Conservation (phyloP, 1,139 yeast species). For the Fermentozyma sake region DNA sequence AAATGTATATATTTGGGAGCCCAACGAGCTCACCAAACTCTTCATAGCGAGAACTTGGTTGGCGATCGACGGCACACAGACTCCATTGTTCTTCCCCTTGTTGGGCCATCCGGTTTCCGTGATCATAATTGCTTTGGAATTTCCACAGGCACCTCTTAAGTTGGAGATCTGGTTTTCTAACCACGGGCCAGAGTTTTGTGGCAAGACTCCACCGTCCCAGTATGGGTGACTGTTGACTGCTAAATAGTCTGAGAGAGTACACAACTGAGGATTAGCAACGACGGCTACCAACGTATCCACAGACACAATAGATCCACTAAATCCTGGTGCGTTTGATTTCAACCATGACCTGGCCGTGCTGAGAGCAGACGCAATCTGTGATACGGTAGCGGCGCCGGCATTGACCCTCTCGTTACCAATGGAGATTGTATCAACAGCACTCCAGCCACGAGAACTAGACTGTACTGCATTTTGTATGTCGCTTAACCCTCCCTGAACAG, state of each 20-base stretch:
- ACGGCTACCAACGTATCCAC: constrained; percentile 80
- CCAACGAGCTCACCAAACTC: constrained; percentile 52
- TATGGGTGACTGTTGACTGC: constrained; percentile 81
- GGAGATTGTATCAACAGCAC: constrained; percentile 66
- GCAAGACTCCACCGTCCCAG: constrained; percentile 68
- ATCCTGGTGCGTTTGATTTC: constrained; percentile 47
- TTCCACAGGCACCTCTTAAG: constrained; percentile 64
- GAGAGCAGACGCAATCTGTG: constrained; percentile 53
- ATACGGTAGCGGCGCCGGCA: constrained; percentile 56
- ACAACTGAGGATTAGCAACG: constrained; percentile 64
- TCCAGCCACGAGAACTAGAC: constrained; percentile 60
- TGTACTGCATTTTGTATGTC: constrained; percentile 53
- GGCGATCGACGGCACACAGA: constrained; percentile 61
- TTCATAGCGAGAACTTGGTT: constrained; percentile 61
- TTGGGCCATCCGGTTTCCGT: constrained; percentile 87
- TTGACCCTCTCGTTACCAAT: constrained; percentile 82
- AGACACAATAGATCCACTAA: constrained; percentile 67
- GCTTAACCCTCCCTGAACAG: constrained; percentile 41
- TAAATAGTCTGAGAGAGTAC: constrained; percentile 69
- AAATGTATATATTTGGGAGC: constrained; percentile 57
- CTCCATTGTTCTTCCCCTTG: constrained; percentile 59
- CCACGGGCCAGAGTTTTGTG: constrained; percentile 69
- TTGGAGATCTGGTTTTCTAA: constrained; percentile 60
- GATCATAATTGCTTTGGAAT: constrained; percentile 53
- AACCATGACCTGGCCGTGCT: constrained; percentile 56